Base-by-base conservation (phyloP, 108 stramenopile genomes). In the Seminavis robusta region DNA sequence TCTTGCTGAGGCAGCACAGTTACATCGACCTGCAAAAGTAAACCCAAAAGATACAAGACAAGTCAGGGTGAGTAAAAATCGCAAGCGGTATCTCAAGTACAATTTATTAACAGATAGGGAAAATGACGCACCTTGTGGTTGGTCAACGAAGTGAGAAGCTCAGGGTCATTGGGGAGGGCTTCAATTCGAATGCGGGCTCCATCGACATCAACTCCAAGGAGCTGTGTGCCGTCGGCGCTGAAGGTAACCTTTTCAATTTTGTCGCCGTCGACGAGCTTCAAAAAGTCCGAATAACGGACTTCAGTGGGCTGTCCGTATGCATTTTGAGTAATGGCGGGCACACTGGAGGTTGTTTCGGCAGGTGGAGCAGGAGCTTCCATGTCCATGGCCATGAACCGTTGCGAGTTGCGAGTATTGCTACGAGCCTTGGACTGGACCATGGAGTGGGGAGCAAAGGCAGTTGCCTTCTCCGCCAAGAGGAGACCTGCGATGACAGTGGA, bases 131-230 rank as follows among this genome's bases (percentile, higher is more conserved):
- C 79, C 90, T 94, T 94, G 81, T 96, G 93, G 15, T 57, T 44
- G 1, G 92, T 94, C 26, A 98, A 86, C 58, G 87, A 77, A 31
- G 85, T 83, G 32, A 96, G 56, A 21, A 96, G 87, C 48, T 93
- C 93, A 32, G 95, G 95, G 52, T 98, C 97, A 44, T 94, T 94
- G 37, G 94, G 94, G 32, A 97, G 85, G 25, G 88, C 71, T 44
- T 95, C 89, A 52, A 97, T 74, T 56, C 89, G 80, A 56, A 94
- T 61, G 34, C 97, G 84, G 9, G 76, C 80, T 31, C 91, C 91
- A 47, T 92, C 87, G 26, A 83, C 83, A 77, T 92, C 91, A 30
- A 87, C 76, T 29, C 93, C 96, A 20, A 94, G 51, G 5, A 95
- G 63, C 50, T 88, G 81, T 19, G 92, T 86, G 29, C 93, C 94